Conservation (phyloP, 345 rosid genomes). For the Passiflora organensis region DNA sequence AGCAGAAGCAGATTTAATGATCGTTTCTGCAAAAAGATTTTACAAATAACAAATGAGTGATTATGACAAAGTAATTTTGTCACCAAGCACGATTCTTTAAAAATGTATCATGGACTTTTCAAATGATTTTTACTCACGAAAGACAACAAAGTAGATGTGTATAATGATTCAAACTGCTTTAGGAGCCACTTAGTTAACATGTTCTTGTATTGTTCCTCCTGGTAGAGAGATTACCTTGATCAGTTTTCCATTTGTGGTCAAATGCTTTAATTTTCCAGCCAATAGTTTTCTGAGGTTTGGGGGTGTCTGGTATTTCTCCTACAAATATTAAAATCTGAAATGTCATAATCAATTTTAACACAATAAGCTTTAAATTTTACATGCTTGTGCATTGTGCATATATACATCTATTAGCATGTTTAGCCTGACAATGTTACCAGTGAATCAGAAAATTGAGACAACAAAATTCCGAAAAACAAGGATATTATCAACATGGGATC, state of each 20-base stretch:
- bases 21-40: no score
- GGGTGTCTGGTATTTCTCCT: constrained; percentile 70
- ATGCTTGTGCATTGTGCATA: not conserved
- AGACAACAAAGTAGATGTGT: no score
- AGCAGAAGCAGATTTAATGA: no score
- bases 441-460: not conserved
- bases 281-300: constrained; percentile 69
- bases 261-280: constrained; percentile 66
- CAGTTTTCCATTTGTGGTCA: constrained; percentile 74
- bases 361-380: not conserved
- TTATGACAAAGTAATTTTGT: no score
- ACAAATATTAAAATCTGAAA: constrained; percentile 24
- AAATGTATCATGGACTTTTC: no score
- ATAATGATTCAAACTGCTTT: no score
- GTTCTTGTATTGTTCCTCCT: not conserved
- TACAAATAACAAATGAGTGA: no score
- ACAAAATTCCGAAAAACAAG: not conserved
- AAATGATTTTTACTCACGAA: no score
- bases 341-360: constrained; percentile 14
- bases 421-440: not conserved
- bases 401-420: not conserved
- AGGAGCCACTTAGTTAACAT: no score
- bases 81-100: no score
- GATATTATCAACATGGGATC: not conserved
- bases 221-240: constrained; percentile 44